Evolutionary conservation across 1,284 basidiomycete genomes (phyloP), one percentile per base, ranked within the genome.

Genomic region (Tilletia caries): DNA sequence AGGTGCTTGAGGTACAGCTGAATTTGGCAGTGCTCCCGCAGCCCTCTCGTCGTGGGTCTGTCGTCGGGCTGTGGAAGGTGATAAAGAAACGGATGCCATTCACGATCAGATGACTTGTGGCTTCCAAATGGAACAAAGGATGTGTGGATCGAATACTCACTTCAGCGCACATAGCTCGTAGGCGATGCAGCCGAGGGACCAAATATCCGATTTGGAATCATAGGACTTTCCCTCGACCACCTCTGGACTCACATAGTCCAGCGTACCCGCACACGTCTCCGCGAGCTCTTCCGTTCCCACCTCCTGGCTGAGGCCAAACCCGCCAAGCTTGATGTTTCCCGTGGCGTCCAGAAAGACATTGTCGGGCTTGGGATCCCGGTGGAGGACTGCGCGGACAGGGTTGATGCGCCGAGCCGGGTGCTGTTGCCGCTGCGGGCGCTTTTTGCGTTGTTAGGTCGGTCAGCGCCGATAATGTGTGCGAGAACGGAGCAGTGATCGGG

Each of bases 241-340:
- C 84, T 98, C 95, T 0, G 95, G 95, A 1, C 93, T 95, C 95
- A 98, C 98, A 85, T 98, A 98, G 79, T 97, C 94, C 1, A 95
- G 95, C 12, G 95, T 98, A 65, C 95, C 95, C 73, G 98, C 95
- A 75, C 97, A 98, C 33, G 95, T 98, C 76, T 90, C 92, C 8
- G 95, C 94, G 78, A 98, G 95, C 70, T 88, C 90, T 27, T 68
- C 68, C 0, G 91, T 89, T 0, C 89, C 86, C 75, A 98, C 90
- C 37, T 93, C 92, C 82, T 98, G 97, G 44, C 91, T 93, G 23
- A 98, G 85, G 0, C 95, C 95, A 85, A 98, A 98, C 84, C 98
- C 95, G 34, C 95, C 95, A 0, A 98, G 88, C 83, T 98, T 98
- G 69, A 96, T 91, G 27, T 87, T 88, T 78, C 90, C 89, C 65